Base-by-base conservation (phyloP, 306 rosid genomes). In the Argentina anserina region DNA sequence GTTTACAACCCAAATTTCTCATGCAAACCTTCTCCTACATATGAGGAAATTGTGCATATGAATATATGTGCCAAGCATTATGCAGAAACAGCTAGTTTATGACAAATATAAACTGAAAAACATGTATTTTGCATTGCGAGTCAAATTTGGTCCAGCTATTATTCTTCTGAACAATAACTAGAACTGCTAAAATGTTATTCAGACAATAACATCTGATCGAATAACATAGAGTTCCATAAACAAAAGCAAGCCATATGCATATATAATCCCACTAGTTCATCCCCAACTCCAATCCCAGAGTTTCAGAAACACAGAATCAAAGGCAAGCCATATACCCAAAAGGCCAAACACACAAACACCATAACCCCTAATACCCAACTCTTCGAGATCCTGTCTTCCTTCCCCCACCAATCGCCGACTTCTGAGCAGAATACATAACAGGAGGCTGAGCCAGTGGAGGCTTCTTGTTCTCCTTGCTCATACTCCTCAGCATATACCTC, bases 401-500 rank as follows among this genome's bases (percentile, higher is more conserved):
- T 45, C 76, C 83, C 5, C 82, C 80, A 0, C 64, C 81, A 1
- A 31, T 0, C 29, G 9, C 64, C 7, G 87, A 79, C 67, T 72
- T 92, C n/a, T 76, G 89, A 25, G 58, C 56, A 26, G 71, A 83
- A 1, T n/a, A 28, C 33, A 10, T 2, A 49, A 3, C 18, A 41
- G 23, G 20, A 33, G 90, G 79, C 33, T 69, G 64, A 36, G 81
- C 56, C 25, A 86, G 82, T 62, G 97, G 96, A 49, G 96, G 99
- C 33, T 87, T 94, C 83, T 86, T 91, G 21, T 80, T 91, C 39
- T 88, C 99, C 78, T 91, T 94, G 62, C 76, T 84, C 92, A 82
- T 87, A 75, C 99, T 94, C 58, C 99, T 78, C 46, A 94, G 88
- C 95, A 85, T 76, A 76, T 94, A 94, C 78, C 99, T 82, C 0